phyloP scores from a whole-genome alignment of 2,329 filamentous ascomycete species.

The Dactylellina haptotyla region DNA sequence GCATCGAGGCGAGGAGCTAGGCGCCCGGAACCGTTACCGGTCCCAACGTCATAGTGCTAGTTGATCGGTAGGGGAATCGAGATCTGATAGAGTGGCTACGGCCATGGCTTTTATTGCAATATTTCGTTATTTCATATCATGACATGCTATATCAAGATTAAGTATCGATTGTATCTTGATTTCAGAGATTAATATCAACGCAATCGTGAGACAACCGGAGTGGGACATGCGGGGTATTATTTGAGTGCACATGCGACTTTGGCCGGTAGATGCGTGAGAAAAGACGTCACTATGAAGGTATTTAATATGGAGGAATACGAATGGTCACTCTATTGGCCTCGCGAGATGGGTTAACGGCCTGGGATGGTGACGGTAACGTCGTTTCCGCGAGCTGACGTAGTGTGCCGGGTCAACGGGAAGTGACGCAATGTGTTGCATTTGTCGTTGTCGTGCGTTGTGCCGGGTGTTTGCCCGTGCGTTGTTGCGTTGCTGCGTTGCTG shows the following conservation, averaged over 20 bases:
- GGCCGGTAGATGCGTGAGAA: background rate
- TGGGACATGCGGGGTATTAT: constrained; percentile 4
- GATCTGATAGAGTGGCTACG: background rate
- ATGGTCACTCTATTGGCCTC: too few relatives aligned
- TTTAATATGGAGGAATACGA: too few relatives aligned
- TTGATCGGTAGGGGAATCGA: background rate
- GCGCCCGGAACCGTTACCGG: background rate
- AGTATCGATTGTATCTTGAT: background rate
- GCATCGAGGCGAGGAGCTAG: background rate
- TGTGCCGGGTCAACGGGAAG: too few relatives aligned
- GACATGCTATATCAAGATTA: too few relatives aligned
- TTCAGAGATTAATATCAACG: background rate
- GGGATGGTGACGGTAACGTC: background rate
- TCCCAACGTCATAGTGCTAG: constrained; percentile 18
- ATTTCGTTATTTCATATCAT: background rate
- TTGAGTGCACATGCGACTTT: background rate
- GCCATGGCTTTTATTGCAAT: background rate
- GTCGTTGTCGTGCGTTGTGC: background rate
- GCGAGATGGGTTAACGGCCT: background rate
- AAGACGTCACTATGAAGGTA: constrained; percentile 19
- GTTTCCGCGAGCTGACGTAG: too few relatives aligned
- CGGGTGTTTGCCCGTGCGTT: background rate
- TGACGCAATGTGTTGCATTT: too few relatives aligned
- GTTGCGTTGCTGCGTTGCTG: background rate
- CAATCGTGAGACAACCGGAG: background rate